These are phyloP conservation scores for Daldinia sp. DNA, from an alignment of 2,329 filamentous ascomycete species.

Conservation along the genomic window DNA sequence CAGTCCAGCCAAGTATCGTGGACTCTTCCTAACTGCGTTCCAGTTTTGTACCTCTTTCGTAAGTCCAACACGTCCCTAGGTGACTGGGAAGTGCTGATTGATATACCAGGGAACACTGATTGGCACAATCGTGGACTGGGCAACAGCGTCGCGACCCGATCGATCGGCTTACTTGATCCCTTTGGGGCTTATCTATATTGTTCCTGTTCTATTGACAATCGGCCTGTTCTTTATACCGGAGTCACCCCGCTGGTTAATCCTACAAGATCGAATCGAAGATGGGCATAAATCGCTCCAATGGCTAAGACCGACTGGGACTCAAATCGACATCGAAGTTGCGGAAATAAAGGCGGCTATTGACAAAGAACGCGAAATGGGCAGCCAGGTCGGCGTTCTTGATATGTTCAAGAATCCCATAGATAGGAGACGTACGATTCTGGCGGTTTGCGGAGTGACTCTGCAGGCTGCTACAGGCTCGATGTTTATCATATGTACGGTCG, in stretches of 20 bases:
- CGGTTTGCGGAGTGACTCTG: constrained; percentile 57
- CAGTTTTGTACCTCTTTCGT: constrained; percentile 62
- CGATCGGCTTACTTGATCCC: constrained; percentile 51
- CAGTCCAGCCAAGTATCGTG: constrained; percentile 62
- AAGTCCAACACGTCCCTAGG: constrained; percentile 9
- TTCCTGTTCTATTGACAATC: constrained; percentile 47
- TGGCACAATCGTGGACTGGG: constrained; percentile 57
- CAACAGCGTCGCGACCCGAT: constrained; percentile 49
- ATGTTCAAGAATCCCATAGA: constrained; percentile 61
- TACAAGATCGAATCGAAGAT: constrained; percentile 48
- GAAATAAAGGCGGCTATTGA: constrained; percentile 54
- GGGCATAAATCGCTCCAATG: constrained; percentile 53
- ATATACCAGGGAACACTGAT: constrained; percentile 56
- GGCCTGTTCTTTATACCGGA: constrained; percentile 52
- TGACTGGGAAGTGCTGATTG: constrained; percentile 1
- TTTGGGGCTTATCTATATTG: constrained; percentile 50
- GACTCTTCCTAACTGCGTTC: constrained; percentile 61
- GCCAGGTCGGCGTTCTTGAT: constrained; percentile 55
- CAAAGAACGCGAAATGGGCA: constrained; percentile 52
- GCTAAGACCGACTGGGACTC: constrained; percentile 52
- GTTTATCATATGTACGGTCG: constrained; percentile 57
- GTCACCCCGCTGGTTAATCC: constrained; percentile 51
- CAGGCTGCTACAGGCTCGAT: constrained; percentile 61
- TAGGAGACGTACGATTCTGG: constrained; percentile 57
- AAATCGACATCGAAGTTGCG: constrained; percentile 51